Percentiles rank a stretch among this genome's conserved stretches.
Conservation (phyloP, 257 asterid genomes). For the Salvia hispanica region DNA sequence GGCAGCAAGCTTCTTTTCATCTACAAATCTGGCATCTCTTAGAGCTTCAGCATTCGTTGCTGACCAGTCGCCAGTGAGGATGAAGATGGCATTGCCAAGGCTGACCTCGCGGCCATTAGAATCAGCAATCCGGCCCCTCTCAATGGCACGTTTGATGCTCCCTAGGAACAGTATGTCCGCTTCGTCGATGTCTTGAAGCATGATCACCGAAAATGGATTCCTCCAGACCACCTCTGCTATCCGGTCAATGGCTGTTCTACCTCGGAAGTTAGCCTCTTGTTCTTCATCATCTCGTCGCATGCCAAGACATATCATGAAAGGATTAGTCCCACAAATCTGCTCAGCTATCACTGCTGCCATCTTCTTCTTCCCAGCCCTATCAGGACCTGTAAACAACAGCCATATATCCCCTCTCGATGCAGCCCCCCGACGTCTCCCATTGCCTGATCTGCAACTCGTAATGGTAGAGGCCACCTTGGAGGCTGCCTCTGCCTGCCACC, state of each 20-base stretch:
- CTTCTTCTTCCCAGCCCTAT: conserved; percentile 76
- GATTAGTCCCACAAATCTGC: conserved; percentile 61
- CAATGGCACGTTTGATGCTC: conserved; percentile 64
- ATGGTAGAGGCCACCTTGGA: conserved; percentile 72
- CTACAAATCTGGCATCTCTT: conserved; percentile 37
- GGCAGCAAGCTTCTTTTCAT: conserved; percentile 50
- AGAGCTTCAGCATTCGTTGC: conserved; percentile 35
- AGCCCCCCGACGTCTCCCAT: conserved; percentile 55
- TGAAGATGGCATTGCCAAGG: conserved; percentile 76
- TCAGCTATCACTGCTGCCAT: conserved; percentile 78
- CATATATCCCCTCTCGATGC: conserved; percentile 78
- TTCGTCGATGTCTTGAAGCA: conserved; percentile 85
- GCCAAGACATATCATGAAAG: conserved; percentile 60
- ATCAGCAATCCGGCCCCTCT: conserved; percentile 73
- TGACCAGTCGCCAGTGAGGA: conserved; percentile 87
- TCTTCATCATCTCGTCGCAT: conserved; percentile 54
- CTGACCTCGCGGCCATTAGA: conserved; percentile 87
- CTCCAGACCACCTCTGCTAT: conserved; percentile 73
- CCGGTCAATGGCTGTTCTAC: conserved; percentile 77
- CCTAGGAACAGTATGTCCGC: conserved; percentile 63
- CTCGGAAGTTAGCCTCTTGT: conserved; percentile 51
- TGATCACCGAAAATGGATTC: conserved; percentile 73
- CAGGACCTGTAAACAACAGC: conserved; percentile 89
- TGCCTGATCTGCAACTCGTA: conserved; percentile 63
- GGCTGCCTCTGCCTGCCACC: conserved; percentile 98